Conservation (phyloP, 192 early-diverging fungal species). For the Coemansia nantahalensis region DNA sequence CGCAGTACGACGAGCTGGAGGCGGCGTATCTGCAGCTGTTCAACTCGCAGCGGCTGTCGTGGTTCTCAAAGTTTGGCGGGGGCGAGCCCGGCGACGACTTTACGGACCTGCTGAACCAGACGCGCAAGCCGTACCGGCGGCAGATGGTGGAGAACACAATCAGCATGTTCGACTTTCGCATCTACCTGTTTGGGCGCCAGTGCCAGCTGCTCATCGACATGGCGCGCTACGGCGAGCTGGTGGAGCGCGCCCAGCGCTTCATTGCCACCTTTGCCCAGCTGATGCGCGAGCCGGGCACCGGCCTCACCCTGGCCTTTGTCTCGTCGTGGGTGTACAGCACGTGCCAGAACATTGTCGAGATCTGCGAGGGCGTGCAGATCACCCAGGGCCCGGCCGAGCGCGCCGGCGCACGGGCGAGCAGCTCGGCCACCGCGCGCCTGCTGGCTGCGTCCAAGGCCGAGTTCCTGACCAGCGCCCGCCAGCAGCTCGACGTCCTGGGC, state of each 20-base stretch:
- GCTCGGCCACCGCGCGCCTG: constrained; percentile 4
- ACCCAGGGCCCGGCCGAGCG: constrained; percentile 8
- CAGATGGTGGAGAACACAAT: constrained; percentile 88
- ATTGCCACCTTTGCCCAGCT: constrained; percentile 22
- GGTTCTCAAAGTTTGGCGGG: constrained; percentile 93
- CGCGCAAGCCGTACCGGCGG: constrained; percentile 80
- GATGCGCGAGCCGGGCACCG: constrained; percentile 41
- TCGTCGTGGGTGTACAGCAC: constrained; percentile 48
- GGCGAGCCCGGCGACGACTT: constrained; percentile 84
- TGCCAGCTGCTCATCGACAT: constrained; percentile 70
- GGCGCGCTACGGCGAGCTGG: constrained; percentile 49
- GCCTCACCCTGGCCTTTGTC: constrained; percentile 33
- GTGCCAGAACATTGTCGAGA: constrained; percentile 50
- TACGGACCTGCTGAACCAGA: constrained; percentile 72
- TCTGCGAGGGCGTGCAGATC: constrained; percentile 37
- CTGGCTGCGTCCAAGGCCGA: constrained; percentile 50
- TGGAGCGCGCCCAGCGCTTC: constrained; percentile 38
- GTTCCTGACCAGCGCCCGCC: constrained; percentile 41
- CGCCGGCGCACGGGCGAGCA: not conserved
- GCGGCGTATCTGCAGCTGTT: constrained; percentile 92
- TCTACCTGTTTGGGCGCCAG: constrained; percentile 95
- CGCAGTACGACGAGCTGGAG: constrained; percentile 97
- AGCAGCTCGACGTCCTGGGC: constrained; percentile 48
- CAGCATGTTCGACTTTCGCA: constrained; percentile 93
- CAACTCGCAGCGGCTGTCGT: constrained; percentile 78